phyloP scores from a whole-genome alignment of 805 yeast species.

The Starmerella bacillaris region DNA sequence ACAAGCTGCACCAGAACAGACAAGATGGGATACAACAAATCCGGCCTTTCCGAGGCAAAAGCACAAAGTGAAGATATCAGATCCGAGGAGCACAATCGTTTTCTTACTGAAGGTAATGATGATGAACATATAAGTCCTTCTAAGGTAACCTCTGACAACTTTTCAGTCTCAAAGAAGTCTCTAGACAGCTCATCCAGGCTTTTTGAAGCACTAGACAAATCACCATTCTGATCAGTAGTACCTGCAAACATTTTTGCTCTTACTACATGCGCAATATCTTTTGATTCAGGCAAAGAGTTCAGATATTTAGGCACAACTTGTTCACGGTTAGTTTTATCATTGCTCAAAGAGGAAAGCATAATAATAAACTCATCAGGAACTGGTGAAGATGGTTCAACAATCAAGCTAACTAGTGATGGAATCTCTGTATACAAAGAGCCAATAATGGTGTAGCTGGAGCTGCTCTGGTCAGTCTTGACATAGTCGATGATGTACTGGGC shows the following conservation, averaged over 20 bases:
- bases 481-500: too few relatives aligned
- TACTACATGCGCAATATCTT: conserved; percentile 24
- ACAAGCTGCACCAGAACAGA: conserved; percentile 21
- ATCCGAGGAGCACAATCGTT: conserved; percentile 13
- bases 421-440: too few relatives aligned
- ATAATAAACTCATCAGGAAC: too few relatives aligned
- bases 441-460: too few relatives aligned
- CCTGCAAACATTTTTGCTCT: conserved; percentile 22
- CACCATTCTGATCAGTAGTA: conserved; percentile 13
- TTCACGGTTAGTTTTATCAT: too few relatives aligned
- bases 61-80: not conserved
- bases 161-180: conserved; percentile 12
- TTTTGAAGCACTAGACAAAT: conserved; percentile 11
- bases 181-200: conserved; percentile 19
- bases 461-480: too few relatives aligned
- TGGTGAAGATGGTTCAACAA: too few relatives aligned
- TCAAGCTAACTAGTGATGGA: too few relatives aligned
- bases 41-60: conserved; percentile 1
- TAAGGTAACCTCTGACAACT: conserved; percentile 14
- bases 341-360: too few relatives aligned
- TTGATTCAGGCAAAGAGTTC: too few relatives aligned
- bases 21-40: conserved; percentile 21
- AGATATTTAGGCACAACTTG: too few relatives aligned
- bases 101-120: conserved; percentile 20
- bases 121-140: conserved; percentile 27